Evolutionary conservation across 2,329 filamentous ascomycete species (phyloP).

Genomic region (Apiospora arundinis): DNA sequence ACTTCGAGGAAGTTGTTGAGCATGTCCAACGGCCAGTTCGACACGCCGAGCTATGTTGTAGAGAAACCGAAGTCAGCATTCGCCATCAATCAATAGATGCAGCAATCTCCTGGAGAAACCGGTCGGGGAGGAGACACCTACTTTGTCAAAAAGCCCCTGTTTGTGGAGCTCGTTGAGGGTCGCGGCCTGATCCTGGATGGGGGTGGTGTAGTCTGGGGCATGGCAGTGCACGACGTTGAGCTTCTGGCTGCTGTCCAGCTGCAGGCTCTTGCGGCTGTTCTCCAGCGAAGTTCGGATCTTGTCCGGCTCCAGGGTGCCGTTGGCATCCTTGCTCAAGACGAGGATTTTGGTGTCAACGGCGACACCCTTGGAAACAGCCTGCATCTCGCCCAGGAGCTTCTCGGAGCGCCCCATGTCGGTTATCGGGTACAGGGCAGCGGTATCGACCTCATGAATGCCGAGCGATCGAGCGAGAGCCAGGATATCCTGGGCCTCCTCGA

Average conservation of each 20-base stretch:
- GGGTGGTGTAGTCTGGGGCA: slow-evolving; percentile 24
- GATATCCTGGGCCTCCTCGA: not conserved
- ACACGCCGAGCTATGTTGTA: slow-evolving; percentile 25
- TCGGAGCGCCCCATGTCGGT: not conserved
- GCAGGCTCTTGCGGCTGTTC: slow-evolving; percentile 21
- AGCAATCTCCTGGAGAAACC: too few relatives aligned
- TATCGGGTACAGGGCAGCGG: not conserved
- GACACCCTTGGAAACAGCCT: slow-evolving; percentile 22
- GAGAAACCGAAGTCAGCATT: not conserved
- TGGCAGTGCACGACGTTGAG: slow-evolving; percentile 28
- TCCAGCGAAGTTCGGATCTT: slow-evolving; percentile 25
- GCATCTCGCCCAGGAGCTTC: not conserved
- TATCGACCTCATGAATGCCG: not conserved
- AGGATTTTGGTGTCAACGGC: slow-evolving; percentile 30
- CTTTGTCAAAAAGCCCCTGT: slow-evolving; percentile 69
- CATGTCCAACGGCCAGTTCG: slow-evolving; percentile 28
- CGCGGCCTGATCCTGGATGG: slow-evolving; percentile 27
- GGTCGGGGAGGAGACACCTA: slow-evolving; percentile 44
- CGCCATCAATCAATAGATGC: not conserved
- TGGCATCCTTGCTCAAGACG: slow-evolving; percentile 26
- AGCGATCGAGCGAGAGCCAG: not conserved
- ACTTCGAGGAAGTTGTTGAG: slow-evolving; percentile 26
- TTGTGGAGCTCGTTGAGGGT: slow-evolving; percentile 48
- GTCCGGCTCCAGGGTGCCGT: slow-evolving; percentile 24
- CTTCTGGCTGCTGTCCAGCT: slow-evolving; percentile 18